Percentiles rank a stretch among this genome's conserved stretches.
Evolutionary conservation across 805 yeast genomes (phyloP).

Genomic region (Sugiyamaella boreocaroliniensis): DNA sequence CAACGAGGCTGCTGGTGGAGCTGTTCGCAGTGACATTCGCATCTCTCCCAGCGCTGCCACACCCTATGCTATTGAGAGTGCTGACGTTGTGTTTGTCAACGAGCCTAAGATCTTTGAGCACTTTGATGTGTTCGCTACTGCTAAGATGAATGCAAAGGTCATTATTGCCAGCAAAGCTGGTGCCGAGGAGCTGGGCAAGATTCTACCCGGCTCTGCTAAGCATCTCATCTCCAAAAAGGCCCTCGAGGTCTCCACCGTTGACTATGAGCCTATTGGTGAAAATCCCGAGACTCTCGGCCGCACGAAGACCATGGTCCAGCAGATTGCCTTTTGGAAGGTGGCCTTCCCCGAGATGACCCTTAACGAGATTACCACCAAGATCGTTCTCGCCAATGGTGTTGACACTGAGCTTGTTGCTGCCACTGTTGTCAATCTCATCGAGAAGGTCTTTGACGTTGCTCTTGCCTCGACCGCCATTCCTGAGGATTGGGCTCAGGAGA

Average conservation of each 20-base stretch:
- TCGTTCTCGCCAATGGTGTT: constrained; percentile 73
- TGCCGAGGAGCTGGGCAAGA: constrained; percentile 41
- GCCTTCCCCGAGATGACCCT: constrained; percentile 52
- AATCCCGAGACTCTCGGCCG: constrained; percentile 70
- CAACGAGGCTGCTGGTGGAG: constrained; percentile 66
- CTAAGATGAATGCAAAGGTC: constrained; percentile 50
- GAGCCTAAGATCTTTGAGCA: constrained; percentile 46
- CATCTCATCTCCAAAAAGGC: constrained; percentile 46
- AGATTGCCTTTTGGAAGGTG: constrained; percentile 72
- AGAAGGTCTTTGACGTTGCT: constrained; percentile 24
- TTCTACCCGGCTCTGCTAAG: constrained; percentile 49
- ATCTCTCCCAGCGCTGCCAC: constrained; percentile 35
- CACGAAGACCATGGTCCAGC: constrained; percentile 64
- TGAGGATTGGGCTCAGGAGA: constrained; percentile 29
- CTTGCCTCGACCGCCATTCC: constrained; percentile 28
- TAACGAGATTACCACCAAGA: constrained; percentile 65
- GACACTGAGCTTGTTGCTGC: constrained; percentile 73
- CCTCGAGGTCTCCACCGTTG: constrained; percentile 50
- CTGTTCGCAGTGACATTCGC: constrained; percentile 56
- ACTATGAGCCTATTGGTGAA: constrained; percentile 56
- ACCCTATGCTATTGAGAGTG: constrained; percentile 41
- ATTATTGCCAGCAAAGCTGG: constrained; percentile 35
- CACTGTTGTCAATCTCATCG: constrained; percentile 37
- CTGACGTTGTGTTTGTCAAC: constrained; percentile 62
- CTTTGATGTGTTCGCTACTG: constrained; percentile 57